These are phyloP conservation scores for Plasmodium blacklocki DNA, from an alignment of 169 alveolate species.

Conservation along the genomic window DNA sequence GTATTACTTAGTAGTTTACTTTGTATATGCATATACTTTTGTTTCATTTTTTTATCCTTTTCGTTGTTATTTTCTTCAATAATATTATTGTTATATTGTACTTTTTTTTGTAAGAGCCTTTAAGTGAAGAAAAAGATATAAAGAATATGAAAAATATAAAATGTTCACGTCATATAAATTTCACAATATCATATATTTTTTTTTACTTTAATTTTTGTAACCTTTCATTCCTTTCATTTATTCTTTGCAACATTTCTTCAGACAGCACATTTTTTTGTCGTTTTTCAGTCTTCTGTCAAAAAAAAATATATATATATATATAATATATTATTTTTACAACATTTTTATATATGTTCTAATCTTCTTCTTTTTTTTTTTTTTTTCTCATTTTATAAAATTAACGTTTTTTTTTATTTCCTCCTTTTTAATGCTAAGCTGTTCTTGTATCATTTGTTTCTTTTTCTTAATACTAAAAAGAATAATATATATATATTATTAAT, in stretches of 20 bases:
- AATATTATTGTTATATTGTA: slow-evolving; percentile 33
- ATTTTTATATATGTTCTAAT: too few species aligned
- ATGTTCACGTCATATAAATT: not conserved
- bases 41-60: slow-evolving; percentile 32
- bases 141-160: not conserved
- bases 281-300: slow-evolving; percentile 32
- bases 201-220: not conserved
- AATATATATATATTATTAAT: not conserved
- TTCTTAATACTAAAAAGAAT: slow-evolving; percentile 20
- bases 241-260: slow-evolving; percentile 70
- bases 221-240: slow-evolving; percentile 70
- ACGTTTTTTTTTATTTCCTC: slow-evolving; percentile 70
- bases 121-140: not conserved
- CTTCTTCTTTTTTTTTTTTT: not conserved
- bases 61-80: slow-evolving; percentile 44
- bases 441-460: slow-evolving; percentile 55
- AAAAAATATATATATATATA: not conserved
- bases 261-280: slow-evolving; percentile 52
- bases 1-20: slow-evolving; percentile 69
- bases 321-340: too few species aligned
- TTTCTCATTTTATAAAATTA: not conserved
- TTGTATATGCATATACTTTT: slow-evolving; percentile 67
- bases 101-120: slow-evolving; percentile 61
- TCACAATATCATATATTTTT: not conserved
- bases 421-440: slow-evolving; percentile 43